Base-by-base conservation (phyloP, 768 basidiomycete species). In the Trametes cubensis region DNA sequence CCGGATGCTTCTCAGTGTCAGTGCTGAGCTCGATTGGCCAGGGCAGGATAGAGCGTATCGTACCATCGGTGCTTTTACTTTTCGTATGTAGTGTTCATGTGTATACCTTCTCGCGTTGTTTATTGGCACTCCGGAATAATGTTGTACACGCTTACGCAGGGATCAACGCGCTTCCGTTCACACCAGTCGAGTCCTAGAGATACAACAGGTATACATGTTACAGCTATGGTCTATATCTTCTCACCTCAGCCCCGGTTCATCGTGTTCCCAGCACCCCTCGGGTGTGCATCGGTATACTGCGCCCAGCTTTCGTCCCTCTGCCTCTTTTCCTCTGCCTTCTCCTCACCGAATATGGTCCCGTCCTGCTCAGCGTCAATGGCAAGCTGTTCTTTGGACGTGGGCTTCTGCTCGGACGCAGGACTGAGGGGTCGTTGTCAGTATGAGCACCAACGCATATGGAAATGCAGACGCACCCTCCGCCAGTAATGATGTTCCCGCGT, bases 291-390 rank as follows among this genome's bases (percentile, higher is more conserved):
- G 17, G 89, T 94, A 69, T 85, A 98, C 60, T 78, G 80, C 30
- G 95, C 94, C 95, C 95, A 98, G 39, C 87, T 87, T 72, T 98
- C 94, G 67, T 95, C 92, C 72, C 94, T 91, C 68, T 82, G 80
- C 47, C 95, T 77, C 75, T 90, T 89, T 70, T 87, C 80, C 70
- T 95, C 95, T 18, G 72, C 79, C 66, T 87, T 92, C 63, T 83
- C 76, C 58, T 87, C 87, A 0, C 86, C 90, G 28, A 81, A 80
- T 2, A 67, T 65, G 2, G 90, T 87, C 3, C 95, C 95, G 65
- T 96, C 94, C 82, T 86, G 83, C 70, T 98, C 94, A 2, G 93
- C 81, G 62, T 92, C 90, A 5, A 92, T 71, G 20, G 82, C 80
- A 13, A 96, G 82, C 67, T 91, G 85, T 70, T 96, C 94, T 2